phyloP scores from a whole-genome alignment of 352 stramenopile species.

The Saprolegnia diclina region DNA sequence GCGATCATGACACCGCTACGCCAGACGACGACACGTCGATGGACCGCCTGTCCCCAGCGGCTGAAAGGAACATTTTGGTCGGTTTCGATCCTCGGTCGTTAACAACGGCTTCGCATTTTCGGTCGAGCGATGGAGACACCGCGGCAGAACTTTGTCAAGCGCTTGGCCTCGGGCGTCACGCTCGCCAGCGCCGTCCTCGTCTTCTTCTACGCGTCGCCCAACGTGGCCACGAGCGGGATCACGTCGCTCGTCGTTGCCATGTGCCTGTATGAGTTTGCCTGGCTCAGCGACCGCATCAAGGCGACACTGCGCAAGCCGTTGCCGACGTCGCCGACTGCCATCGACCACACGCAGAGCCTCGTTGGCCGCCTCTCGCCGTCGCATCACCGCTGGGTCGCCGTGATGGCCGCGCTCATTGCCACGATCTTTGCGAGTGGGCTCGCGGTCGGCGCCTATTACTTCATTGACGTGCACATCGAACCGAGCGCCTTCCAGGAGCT shows the following conservation, averaged over 20 bases:
- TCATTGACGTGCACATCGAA: no score
- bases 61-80: no score
- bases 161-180: neutral
- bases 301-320: neutral
- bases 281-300: slow-evolving; percentile 60
- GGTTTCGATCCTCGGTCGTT: no score
- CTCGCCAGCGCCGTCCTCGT: neutral
- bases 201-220: slow-evolving; percentile 5
- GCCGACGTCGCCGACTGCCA: no score
- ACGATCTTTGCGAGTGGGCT: neutral
- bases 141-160: slow-evolving; percentile 21
- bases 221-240: neutral
- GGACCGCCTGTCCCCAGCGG: no score
- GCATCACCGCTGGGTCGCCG: neutral
- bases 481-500: no score
- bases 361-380: neutral
- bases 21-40: no score
- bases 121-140: neutral
- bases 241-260: slow-evolving; percentile 26
- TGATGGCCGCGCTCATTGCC: neutral
- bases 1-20: no score
- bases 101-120: no score
- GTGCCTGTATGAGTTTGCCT: slow-evolving; percentile 64
- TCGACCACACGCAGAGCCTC: neutral
- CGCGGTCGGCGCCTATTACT: neutral